Percentiles rank a stretch among this genome's conserved stretches.
Evolutionary conservation across 2,329 filamentous ascomycete genomes (phyloP).

Genomic region (Pseudomassariella vexata): DNA sequence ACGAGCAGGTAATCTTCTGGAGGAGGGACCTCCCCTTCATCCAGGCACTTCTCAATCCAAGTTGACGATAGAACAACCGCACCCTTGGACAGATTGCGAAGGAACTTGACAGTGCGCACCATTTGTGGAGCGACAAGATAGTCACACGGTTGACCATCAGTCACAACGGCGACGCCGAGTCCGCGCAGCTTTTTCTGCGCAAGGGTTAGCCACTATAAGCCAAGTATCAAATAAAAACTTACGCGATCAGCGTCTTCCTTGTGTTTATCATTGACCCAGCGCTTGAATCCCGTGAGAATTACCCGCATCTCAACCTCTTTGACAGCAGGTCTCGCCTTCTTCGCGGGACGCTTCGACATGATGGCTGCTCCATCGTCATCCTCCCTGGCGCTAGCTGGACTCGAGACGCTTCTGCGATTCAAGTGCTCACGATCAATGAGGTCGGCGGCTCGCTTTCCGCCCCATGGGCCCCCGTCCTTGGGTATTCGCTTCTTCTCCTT

Average conservation of each 20-base stretch:
- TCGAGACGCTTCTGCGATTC: conserved; percentile 29
- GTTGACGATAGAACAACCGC: conserved; percentile 70
- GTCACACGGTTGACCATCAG: conserved; percentile 70
- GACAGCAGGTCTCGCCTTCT: conserved; percentile 56
- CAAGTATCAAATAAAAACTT: conserved; percentile 28
- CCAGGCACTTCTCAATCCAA: conserved; percentile 74
- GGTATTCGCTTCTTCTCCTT: conserved; percentile 78
- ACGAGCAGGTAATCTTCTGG: conserved; percentile 61
- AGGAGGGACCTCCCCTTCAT: conserved; percentile 58
- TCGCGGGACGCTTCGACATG: conserved; percentile 47
- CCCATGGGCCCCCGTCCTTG: conserved; percentile 49
- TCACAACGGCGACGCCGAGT: conserved; percentile 74
- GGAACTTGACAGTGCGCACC: conserved; percentile 88
- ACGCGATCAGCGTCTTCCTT: conserved; percentile 79
- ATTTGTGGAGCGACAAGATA: conserved; percentile 84
- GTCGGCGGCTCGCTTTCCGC: conserved; percentile 57
- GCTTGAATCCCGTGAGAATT: conserved; percentile 76
- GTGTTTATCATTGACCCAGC: conserved; percentile 69
- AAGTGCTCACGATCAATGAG: conserved; percentile 45
- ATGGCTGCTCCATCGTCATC: conserved; percentile 27
- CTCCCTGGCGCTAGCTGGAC: conserved; percentile 22
- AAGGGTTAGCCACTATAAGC: conserved; percentile 16
- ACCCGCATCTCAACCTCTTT: conserved; percentile 68
- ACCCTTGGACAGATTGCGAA: conserved; percentile 77
- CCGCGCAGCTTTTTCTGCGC: conserved; percentile 71